Conservation (phyloP, 108 stramenopile species). For the Nannochloropsis gaditana region DNA sequence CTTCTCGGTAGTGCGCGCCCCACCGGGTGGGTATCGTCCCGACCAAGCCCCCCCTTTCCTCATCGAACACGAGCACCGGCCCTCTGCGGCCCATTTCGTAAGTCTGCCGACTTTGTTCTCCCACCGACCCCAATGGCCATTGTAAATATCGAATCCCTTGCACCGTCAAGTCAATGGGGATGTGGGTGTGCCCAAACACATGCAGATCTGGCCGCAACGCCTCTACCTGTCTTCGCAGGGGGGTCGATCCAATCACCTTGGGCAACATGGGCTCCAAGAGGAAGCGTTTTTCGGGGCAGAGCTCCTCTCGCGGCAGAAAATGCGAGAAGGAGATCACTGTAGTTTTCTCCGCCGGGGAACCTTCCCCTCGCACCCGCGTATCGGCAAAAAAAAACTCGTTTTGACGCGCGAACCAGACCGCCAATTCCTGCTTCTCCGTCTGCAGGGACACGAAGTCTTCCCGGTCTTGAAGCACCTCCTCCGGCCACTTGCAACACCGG, state of each 20-base stretch:
- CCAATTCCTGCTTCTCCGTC: not conserved
- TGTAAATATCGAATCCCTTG: conserved; percentile 40
- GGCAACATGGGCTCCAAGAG: conserved; percentile 48
- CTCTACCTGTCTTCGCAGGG: conserved; percentile 44
- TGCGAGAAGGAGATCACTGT: conserved; percentile 55
- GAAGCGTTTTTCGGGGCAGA: conserved; percentile 56
- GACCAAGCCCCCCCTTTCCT: conserved; percentile 23
- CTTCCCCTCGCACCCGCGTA: not conserved
- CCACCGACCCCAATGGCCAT: conserved; percentile 35
- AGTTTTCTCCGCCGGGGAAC: too few species aligned
- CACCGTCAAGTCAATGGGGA: conserved; percentile 49
- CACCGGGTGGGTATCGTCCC: not conserved
- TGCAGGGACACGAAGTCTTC: not conserved
- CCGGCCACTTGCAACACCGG: conserved; percentile 43
- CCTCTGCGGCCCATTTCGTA: conserved; percentile 26
- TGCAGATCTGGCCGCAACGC: conserved; percentile 50
- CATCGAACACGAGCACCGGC: conserved; percentile 30
- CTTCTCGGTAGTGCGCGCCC: conserved; percentile 10
- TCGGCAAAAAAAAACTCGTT: conserved; percentile 26
- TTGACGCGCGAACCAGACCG: conserved; percentile 26
- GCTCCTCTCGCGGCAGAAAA: conserved; percentile 52
- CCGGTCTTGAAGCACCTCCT: not conserved
- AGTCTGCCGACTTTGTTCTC: conserved; percentile 33
- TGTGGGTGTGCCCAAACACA: conserved; percentile 56
- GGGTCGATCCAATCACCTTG: conserved; percentile 39